Evolutionary conservation across 1,139 yeast genomes (phyloP).

Genomic region (Geotrichum restrictum): DNA sequence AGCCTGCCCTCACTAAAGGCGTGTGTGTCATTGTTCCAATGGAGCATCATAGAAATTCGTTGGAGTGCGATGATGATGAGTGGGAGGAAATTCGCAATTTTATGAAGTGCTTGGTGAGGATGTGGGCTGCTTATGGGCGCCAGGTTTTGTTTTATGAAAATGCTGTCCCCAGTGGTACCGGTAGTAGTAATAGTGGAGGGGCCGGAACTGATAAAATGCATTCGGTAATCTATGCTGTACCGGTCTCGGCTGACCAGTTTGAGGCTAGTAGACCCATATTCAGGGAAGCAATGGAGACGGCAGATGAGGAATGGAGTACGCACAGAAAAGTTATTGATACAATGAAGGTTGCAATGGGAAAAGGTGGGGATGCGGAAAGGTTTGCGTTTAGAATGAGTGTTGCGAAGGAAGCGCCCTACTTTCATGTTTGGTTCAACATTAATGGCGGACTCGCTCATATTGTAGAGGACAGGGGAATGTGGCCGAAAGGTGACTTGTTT

Average conservation of each 20-base stretch:
- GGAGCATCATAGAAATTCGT: slow-evolving; percentile 42
- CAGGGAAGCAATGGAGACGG: slow-evolving; percentile 41
- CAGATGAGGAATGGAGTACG: slow-evolving; percentile 44
- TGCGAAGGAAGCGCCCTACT: slow-evolving; percentile 49
- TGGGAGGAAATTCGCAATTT: slow-evolving; percentile 46
- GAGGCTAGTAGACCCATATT: slow-evolving; percentile 42
- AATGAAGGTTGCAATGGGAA: slow-evolving; percentile 33
- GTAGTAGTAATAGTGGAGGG: slow-evolving; percentile 14
- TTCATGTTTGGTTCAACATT: slow-evolving; percentile 48
- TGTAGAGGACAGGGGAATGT: slow-evolving; percentile 41
- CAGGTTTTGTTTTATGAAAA: slow-evolving; percentile 47
- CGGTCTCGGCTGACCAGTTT: slow-evolving; percentile 37
- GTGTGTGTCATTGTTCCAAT: slow-evolving; percentile 44
- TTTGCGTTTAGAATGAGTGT: slow-evolving; percentile 41
- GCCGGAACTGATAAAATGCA: slow-evolving; percentile 33
- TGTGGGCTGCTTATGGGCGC: slow-evolving; percentile 38
- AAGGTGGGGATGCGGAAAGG: slow-evolving; percentile 25
- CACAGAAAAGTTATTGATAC: slow-evolving; percentile 41
- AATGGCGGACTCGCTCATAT: slow-evolving; percentile 52
- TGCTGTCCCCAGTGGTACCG: slow-evolving; percentile 33
- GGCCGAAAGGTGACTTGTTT: slow-evolving; percentile 49
- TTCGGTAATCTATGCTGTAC: slow-evolving; percentile 45
- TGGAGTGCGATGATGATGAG: slow-evolving; percentile 45
- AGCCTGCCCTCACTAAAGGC: slow-evolving; percentile 40
- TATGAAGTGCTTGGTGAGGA: slow-evolving; percentile 43